These are phyloP conservation scores for Epichloe glyceriae DNA, from an alignment of 2,329 filamentous ascomycete genomes.

Conservation along the genomic window DNA sequence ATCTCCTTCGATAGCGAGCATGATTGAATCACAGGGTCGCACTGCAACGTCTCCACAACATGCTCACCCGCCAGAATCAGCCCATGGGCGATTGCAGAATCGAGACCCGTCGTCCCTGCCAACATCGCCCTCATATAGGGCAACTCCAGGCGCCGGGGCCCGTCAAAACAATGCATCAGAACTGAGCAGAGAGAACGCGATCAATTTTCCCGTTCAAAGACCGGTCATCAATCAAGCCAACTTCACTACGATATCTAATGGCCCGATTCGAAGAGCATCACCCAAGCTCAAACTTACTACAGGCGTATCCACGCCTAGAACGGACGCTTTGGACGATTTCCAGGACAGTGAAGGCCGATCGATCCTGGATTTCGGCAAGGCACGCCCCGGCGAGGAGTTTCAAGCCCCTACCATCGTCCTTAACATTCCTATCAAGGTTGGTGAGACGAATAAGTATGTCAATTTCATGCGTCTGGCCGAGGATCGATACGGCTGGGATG, in stretches of 20 bases:
- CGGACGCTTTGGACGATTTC: constrained; percentile 35
- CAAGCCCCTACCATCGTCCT: constrained; percentile 68
- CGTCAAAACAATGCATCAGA: constrained; percentile 20
- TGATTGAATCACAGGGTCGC: constrained; percentile 50
- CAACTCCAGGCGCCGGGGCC: constrained; percentile 21
- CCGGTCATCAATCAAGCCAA: constrained; percentile 26
- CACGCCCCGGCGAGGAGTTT: constrained; percentile 43
- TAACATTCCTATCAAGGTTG: constrained; percentile 59
- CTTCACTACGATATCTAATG: constrained; percentile 28
- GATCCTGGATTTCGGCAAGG: constrained; percentile 49
- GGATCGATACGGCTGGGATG: constrained; percentile 88
- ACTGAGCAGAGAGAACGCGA: constrained; percentile 23
- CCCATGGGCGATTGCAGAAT: constrained; percentile 19
- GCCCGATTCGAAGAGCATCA: constrained; percentile 31
- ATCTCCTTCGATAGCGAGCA: constrained; percentile 81
- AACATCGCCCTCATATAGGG: constrained; percentile 27
- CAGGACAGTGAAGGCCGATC: constrained; percentile 35
- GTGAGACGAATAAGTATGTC: constrained; percentile 78
- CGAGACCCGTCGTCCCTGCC: constrained; percentile 27
- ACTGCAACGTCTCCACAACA: constrained; percentile 16
- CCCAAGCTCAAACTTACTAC: constrained; percentile 33
- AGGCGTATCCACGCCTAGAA: constrained; percentile 33
- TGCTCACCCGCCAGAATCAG: constrained; percentile 14
- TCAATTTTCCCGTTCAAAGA: constrained; percentile 13
- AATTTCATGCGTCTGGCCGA: constrained; percentile 93